These are phyloP conservation scores for Populus tremula DNA, from an alignment of 345 rosid species.

Conservation along the genomic window DNA sequence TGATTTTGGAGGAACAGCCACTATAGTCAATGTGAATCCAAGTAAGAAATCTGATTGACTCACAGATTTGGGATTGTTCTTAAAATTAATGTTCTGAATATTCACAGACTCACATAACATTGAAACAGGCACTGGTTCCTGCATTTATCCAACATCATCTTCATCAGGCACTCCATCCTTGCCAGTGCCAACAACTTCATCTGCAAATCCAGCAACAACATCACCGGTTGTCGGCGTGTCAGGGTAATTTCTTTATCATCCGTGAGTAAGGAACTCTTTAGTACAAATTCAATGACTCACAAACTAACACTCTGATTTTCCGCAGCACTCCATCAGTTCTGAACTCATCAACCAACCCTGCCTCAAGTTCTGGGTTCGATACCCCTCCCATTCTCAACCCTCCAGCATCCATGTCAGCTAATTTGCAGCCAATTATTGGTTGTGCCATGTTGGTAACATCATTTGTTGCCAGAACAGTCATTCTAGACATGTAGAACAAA, in stretches of 20 bases:
- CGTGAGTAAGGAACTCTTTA: neutral
- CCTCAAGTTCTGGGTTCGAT: constrained; percentile 33
- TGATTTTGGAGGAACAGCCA: constrained; percentile 80
- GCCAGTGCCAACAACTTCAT: constrained; percentile 30
- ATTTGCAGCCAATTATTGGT: constrained; percentile 20
- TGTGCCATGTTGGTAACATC: constrained; percentile 28
- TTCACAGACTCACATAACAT: neutral
- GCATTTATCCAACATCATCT: constrained; percentile 60
- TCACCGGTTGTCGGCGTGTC: constrained; percentile 35
- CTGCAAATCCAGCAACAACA: constrained; percentile 18
- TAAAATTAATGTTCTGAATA: neutral
- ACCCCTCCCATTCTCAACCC: constrained; percentile 36
- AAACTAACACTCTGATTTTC: constrained; percentile 1
- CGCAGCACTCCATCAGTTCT: constrained; percentile 39
- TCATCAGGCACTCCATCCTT: constrained; percentile 44
- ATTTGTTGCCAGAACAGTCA: constrained; percentile 26
- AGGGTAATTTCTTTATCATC: constrained; percentile 34
- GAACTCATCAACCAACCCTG: constrained; percentile 51
- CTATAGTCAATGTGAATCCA: constrained; percentile 60
- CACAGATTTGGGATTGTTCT: neutral
- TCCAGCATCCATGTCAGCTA: constrained; percentile 37
- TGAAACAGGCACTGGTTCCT: constrained; percentile 74
- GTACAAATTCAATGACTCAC: neutral
- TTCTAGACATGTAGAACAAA: constrained; percentile 19
- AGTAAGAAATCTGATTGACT: constrained; percentile 49